phyloP scores from a whole-genome alignment of 352 stramenopile genomes.

The Phytophthora pisi region DNA sequence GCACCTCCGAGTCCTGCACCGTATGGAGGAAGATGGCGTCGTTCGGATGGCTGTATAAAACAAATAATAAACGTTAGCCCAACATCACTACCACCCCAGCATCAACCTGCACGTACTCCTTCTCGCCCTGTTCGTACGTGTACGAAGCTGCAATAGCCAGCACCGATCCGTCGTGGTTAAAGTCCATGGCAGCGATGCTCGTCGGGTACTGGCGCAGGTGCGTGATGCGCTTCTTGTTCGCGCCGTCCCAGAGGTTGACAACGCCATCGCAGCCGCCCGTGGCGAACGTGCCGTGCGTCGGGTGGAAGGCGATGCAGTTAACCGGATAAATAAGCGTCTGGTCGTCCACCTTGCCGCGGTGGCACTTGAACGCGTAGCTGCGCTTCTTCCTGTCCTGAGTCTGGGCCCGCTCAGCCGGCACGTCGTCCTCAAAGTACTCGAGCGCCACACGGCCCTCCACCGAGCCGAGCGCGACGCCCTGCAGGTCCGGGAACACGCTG shows the following conservation, averaged over 20 bases:
- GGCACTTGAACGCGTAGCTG: conserved; percentile 99
- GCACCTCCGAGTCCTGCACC: conserved; percentile 89
- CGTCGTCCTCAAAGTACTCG: conserved; percentile 91
- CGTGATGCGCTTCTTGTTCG: conserved; percentile 95
- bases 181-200: conserved; percentile 94
- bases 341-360: conserved; percentile 89
- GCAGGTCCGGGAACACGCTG: conserved; percentile 67
- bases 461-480: conserved; percentile 92
- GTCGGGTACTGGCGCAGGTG: conserved; percentile 85
- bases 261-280: conserved; percentile 95
- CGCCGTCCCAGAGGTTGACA: conserved; percentile 94
- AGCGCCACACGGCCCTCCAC: conserved; percentile 97
- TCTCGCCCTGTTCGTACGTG: conserved; percentile 97
- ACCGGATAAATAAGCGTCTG: conserved; percentile 94
- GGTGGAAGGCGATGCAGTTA: conserved; percentile 97
- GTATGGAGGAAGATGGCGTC: conserved; percentile 94
- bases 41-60: conserved; percentile 80
- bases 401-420: not conserved
- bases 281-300: conserved; percentile 93
- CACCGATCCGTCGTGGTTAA: conserved; percentile 92
- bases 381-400: conserved; percentile 42
- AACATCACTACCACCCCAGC: not conserved
- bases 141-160: conserved; percentile 96
- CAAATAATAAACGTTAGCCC: conserved; percentile 10
- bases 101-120: conserved; percentile 72